phyloP scores from a whole-genome alignment of 164 flowering plant genomes.

The Vitis vinifera region ASM3070453v1 NC_081817.1:6704001-6704500 shows the following conservation, averaged over 20 bases:
- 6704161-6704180: slow-evolving; percentile 35
- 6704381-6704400: slow-evolving; percentile 14
- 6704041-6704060: slow-evolving; percentile 39
- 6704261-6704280: slow-evolving; percentile 27
- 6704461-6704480: slow-evolving; percentile 47
- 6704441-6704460: slow-evolving; percentile 37
- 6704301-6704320: slow-evolving; percentile 17
- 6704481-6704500: slow-evolving; percentile 29
- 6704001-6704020: slow-evolving; percentile 40
- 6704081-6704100: slow-evolving; percentile 31
- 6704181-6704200: slow-evolving; percentile 37
- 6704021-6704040: slow-evolving; percentile 40
- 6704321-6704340: slow-evolving; percentile 17
- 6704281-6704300: slow-evolving; percentile 7
- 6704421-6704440: slow-evolving; percentile 41
- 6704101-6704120: slow-evolving; percentile 32
- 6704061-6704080: slow-evolving; percentile 35
- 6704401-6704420: slow-evolving; percentile 28
- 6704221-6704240: slow-evolving; percentile 32
- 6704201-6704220: slow-evolving; percentile 13
- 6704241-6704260: slow-evolving; percentile 32
- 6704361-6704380: slow-evolving; percentile 14
- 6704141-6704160: slow-evolving; percentile 35
- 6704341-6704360: slow-evolving; percentile 14
- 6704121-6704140: slow-evolving; percentile 34